These are phyloP conservation scores for Glarea lozoyensis DNA, from an alignment of 495 filamentous ascomycete species.

Conservation along the genomic window DNA sequence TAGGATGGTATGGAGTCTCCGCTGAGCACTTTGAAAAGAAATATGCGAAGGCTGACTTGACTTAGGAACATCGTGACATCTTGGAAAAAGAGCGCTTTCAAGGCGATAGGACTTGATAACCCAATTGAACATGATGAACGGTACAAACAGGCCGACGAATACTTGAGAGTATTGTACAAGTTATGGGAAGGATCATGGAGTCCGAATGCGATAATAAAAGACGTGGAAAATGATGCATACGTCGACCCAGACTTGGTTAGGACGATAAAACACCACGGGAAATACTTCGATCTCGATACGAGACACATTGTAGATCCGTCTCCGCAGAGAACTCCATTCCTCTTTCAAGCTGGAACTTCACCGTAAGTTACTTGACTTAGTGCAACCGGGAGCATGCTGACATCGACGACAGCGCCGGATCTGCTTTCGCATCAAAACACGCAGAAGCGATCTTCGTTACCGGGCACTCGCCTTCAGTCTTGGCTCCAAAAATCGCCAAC, in stretches of 20 bases:
- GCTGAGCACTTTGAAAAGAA: no score
- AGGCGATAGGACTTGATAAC: conserved; percentile 7
- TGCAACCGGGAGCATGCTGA: background rate
- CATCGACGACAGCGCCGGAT: conserved; percentile 35
- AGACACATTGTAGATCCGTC: conserved; percentile 55
- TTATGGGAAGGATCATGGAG: conserved; percentile 63
- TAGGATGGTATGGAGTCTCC: no score
- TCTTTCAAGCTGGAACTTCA: conserved; percentile 58
- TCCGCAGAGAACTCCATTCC: conserved; percentile 56
- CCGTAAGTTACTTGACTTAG: conserved; percentile 18
- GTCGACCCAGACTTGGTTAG: conserved; percentile 48
- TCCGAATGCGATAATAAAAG: conserved; percentile 52
- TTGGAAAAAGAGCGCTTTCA: conserved; percentile 5
- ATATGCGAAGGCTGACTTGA: no score
- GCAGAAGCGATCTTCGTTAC: conserved; percentile 50
- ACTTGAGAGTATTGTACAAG: conserved; percentile 60
- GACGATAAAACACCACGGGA: conserved; percentile 56
- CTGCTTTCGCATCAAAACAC: conserved; percentile 54
- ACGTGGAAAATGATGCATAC: conserved; percentile 47
- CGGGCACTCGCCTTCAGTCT: conserved; percentile 36
- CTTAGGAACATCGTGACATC: conserved; percentile 46
- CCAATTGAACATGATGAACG: conserved; percentile 51
- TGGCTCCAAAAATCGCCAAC: conserved; percentile 37
- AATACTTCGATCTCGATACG: conserved; percentile 55
- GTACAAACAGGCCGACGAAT: conserved; percentile 60